Evolutionary conservation across 441 rosid genomes (phyloP).

Genomic region (Sinapis alba): DNA sequence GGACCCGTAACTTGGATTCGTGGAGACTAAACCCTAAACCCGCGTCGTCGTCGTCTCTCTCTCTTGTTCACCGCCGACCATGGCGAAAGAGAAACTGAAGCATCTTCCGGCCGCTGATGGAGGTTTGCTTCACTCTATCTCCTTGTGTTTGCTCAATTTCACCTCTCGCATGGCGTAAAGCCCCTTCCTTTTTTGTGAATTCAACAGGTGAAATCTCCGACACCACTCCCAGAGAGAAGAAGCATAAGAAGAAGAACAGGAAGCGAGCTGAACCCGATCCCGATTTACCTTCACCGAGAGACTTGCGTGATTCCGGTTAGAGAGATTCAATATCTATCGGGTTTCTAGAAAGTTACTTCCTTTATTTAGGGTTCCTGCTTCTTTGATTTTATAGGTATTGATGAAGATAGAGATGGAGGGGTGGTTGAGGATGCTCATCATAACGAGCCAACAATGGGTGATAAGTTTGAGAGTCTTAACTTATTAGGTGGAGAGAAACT

Average conservation of each 20-base stretch:
- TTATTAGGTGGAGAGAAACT: background rate
- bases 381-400: constrained; percentile 46
- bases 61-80: constrained; percentile 21
- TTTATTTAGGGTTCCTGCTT: background rate
- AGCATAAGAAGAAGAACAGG: constrained; percentile 53
- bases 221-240: constrained; percentile 41
- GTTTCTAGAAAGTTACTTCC: background rate
- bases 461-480: constrained; percentile 57
- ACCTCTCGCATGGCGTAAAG: background rate
- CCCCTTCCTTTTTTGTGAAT: background rate
- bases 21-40: constrained; percentile 39
- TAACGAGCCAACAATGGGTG: constrained; percentile 96
- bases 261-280: constrained; percentile 67
- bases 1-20: constrained; percentile 15
- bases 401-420: constrained; percentile 63
- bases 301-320: constrained; percentile 48
- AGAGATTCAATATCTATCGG: too few species aligned
- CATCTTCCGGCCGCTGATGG: constrained; percentile 38
- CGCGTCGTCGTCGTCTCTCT: constrained; percentile 12
- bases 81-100: constrained; percentile 46
- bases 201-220: constrained; percentile 44
- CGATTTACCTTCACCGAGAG: constrained; percentile 40
- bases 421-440: constrained; percentile 59
- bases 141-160: background rate
- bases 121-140: constrained; percentile 21